These are phyloP conservation scores for Coemansia sp. DNA, from an alignment of 192 early-diverging fungal genomes.

Conservation along the genomic window DNA sequence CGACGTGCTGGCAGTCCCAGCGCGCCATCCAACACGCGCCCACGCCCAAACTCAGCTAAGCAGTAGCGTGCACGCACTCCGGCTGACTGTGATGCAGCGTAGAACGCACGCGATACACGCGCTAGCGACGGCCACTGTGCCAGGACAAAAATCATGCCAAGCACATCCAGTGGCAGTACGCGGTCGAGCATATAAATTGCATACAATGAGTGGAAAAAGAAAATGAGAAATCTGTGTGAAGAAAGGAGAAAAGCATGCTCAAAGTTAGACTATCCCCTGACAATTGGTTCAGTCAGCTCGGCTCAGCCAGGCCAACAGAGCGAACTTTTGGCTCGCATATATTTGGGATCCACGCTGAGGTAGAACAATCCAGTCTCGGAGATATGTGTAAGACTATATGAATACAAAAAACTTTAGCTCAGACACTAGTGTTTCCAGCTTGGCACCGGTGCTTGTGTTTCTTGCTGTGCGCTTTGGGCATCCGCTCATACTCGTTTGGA, in stretches of 20 bases:
- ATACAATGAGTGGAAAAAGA: not conserved
- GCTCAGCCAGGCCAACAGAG: not conserved
- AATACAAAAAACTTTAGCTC: not conserved
- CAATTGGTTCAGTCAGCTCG: not conserved
- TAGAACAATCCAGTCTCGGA: not conserved
- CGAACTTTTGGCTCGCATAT: too few relatives aligned
- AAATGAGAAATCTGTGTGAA: not conserved
- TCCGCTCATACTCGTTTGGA: conserved; percentile 57
- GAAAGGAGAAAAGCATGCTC: not conserved
- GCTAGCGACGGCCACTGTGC: conserved; percentile 56
- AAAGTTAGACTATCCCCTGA: too few relatives aligned
- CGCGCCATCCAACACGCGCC: conserved; percentile 33
- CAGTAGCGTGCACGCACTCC: conserved; percentile 47
- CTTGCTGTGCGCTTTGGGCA: conserved; percentile 21
- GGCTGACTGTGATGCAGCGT: conserved; percentile 33
- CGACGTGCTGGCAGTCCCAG: conserved; percentile 38
- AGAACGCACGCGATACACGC: conserved; percentile 34
- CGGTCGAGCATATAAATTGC: conserved; percentile 17
- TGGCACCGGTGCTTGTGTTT: conserved; percentile 11
- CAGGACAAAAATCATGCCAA: conserved; percentile 47
- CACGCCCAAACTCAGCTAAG: conserved; percentile 46
- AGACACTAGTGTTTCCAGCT: not conserved
- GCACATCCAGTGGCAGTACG: conserved; percentile 49
- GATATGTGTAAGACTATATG: not conserved
- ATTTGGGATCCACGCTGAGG: too few relatives aligned